Conservation (phyloP, 2,329 filamentous ascomycete species). For the Hymenoscyphus repandus region DNA sequence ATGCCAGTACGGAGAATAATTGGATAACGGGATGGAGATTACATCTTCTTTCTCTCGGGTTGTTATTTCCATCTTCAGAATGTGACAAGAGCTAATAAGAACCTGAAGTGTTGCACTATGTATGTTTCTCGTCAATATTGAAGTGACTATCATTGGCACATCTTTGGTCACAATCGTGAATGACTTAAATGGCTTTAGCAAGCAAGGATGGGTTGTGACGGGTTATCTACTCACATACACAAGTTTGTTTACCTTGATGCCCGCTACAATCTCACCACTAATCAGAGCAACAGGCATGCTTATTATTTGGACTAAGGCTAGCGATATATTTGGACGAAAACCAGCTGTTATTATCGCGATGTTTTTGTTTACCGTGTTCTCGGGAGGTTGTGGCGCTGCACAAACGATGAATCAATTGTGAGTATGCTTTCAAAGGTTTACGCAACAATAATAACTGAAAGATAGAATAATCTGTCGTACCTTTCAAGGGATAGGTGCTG, state of each 20-base stretch:
- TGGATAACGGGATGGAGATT: too few species aligned
- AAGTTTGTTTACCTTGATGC: background rate
- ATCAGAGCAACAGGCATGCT: background rate
- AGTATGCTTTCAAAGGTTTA: background rate
- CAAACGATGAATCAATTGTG: background rate
- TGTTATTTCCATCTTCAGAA: too few species aligned
- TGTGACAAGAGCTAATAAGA: too few species aligned
- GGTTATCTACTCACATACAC: slow-evolving; percentile 15
- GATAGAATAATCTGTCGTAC: slow-evolving; percentile 8
- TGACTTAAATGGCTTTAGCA: slow-evolving; percentile 8
- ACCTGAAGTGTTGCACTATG: too few species aligned
- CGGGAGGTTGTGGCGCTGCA: background rate
- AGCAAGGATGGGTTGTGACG: slow-evolving; percentile 13
- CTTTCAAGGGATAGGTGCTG: slow-evolving; percentile 38
- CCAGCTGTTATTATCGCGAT: background rate
- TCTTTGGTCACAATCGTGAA: slow-evolving; percentile 11
- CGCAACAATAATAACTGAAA: background rate
- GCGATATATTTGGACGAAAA: background rate
- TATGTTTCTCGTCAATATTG: too few species aligned
- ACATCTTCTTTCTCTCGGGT: too few species aligned
- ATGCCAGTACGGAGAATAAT: too few species aligned
- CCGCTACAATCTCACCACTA: background rate
- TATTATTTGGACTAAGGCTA: background rate
- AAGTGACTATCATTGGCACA: slow-evolving; percentile 16
- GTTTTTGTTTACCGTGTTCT: background rate